phyloP scores from a whole-genome alignment of 345 rosid species.

The Eucalyptus tenuipes region DNA sequence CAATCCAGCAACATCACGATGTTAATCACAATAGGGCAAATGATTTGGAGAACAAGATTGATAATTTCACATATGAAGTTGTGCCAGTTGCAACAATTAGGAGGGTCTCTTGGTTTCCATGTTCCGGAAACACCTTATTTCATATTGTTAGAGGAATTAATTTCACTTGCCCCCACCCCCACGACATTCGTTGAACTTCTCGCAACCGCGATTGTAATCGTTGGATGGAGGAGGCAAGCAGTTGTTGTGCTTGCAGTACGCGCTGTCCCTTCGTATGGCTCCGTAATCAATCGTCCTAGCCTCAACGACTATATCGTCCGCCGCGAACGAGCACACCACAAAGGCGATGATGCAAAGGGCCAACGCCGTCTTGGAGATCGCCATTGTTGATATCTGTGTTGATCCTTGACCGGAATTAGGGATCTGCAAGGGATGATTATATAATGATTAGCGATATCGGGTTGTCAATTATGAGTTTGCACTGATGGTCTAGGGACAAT shows the following conservation, averaged over 20 bases:
- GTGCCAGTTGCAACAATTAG: too few species aligned
- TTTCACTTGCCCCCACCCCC: too few species aligned
- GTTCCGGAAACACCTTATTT: too few species aligned
- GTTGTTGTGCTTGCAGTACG: too few species aligned
- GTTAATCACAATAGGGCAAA: not conserved
- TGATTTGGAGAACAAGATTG: not conserved
- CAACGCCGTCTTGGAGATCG: not conserved
- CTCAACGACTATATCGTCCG: not conserved
- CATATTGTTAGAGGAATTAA: too few species aligned
- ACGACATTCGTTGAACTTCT: accelerated
- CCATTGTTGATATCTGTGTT: not conserved
- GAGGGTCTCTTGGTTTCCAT: too few species aligned
- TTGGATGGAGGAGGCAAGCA: too few species aligned
- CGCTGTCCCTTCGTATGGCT: not conserved
- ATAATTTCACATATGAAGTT: not conserved
- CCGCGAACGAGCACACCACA: not conserved
- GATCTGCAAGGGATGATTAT: not conserved
- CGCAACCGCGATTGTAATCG: too few species aligned
- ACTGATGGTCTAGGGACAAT: not conserved
- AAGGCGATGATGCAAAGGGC: not conserved
- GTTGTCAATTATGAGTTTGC: not conserved
- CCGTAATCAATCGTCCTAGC: not conserved
- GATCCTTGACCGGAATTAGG: not conserved
- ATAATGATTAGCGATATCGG: not conserved
- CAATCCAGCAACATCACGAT: not conserved